Percentiles rank a stretch among this genome's conserved stretches.
Conservation (phyloP, 306 rosid species). For the Sesbania bispinosa region DNA sequence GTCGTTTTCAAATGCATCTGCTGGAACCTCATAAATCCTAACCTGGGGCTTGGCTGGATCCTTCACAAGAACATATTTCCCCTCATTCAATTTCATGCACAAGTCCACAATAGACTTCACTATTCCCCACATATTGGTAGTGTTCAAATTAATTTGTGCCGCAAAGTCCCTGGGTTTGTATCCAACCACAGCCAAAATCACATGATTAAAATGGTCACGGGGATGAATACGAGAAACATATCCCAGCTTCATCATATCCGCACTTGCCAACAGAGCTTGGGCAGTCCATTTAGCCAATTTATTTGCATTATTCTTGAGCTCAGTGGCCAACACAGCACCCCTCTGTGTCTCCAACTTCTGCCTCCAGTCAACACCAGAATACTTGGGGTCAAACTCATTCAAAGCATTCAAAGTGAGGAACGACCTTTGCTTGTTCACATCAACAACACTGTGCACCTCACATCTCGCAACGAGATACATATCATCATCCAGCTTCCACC, state of each 20-base stretch:
- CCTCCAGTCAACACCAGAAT: conserved; percentile 92
- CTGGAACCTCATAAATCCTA: conserved; percentile 91
- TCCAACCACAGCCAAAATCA: conserved; percentile 80
- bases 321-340: conserved; percentile 97
- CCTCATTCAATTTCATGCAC: conserved; percentile 95
- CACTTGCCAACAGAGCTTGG: conserved; percentile 77
- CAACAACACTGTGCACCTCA: conserved; percentile 93
- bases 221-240: conserved; percentile 95
- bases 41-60: conserved; percentile 94
- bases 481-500: conserved; percentile 89
- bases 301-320: conserved; percentile 91
- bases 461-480: conserved; percentile 87
- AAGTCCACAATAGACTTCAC: conserved; percentile 94
- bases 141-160: conserved; percentile 69
- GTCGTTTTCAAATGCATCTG: conserved; percentile 88
- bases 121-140: conserved; percentile 92
- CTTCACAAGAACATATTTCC: conserved; percentile 87
- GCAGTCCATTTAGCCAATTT: conserved; percentile 97
- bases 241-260: conserved; percentile 94
- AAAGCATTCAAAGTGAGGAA: conserved; percentile 87
- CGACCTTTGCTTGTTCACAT: conserved; percentile 76
- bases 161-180: conserved; percentile 92
- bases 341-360: conserved; percentile 97
- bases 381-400: conserved; percentile 87
- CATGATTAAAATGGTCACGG: conserved; percentile 91